A percentile compares a stretch with the other conserved stretches of the same genome.
Conservation (phyloP, 148 eudicot genomes). For the Amaranthus palmeri region DNA sequence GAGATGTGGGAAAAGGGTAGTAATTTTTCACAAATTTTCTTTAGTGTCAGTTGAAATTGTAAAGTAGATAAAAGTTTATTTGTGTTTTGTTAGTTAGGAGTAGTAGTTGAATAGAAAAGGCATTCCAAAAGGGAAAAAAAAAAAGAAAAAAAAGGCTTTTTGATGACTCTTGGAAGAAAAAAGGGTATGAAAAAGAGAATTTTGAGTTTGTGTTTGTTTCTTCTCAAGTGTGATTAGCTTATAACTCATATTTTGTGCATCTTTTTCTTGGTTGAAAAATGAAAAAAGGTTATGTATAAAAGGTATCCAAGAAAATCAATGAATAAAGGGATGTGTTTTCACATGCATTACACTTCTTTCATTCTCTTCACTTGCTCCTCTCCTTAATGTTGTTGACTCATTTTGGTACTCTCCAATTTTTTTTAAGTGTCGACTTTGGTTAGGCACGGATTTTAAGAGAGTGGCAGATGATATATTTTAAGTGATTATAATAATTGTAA, state of each 20-base stretch:
- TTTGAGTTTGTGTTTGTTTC: conserved; percentile 16
- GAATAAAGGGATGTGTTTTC: conserved; percentile 4
- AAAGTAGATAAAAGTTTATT: conserved; percentile 17
- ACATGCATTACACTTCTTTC: conserved; percentile 4
- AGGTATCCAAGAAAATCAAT: conserved; percentile 15
- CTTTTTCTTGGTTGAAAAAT: neutral
- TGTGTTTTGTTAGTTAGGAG: conserved; percentile 22
- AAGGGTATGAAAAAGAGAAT: conserved; percentile 12
- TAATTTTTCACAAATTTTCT: neutral
- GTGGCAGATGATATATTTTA: too few species aligned
- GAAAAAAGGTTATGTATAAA: conserved; percentile 25
- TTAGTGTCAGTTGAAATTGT: conserved; percentile 23
- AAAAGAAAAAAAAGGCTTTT: conserved; percentile 15
- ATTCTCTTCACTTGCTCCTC: neutral
- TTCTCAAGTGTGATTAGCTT: conserved; percentile 8
- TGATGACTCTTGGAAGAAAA: neutral
- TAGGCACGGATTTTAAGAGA: too few species aligned
- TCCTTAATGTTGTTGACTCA: conserved; percentile 1
- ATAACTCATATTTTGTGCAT: conserved; percentile 16
- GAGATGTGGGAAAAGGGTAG: conserved; percentile 1
- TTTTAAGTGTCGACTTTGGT: too few species aligned
- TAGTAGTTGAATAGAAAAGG: conserved; percentile 5
- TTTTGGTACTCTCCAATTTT: too few species aligned
- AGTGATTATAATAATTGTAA: too few species aligned
- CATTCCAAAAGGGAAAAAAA: neutral